Base-by-base conservation (phyloP, 306 rosid genomes). In the Fagus crenata region DNA sequence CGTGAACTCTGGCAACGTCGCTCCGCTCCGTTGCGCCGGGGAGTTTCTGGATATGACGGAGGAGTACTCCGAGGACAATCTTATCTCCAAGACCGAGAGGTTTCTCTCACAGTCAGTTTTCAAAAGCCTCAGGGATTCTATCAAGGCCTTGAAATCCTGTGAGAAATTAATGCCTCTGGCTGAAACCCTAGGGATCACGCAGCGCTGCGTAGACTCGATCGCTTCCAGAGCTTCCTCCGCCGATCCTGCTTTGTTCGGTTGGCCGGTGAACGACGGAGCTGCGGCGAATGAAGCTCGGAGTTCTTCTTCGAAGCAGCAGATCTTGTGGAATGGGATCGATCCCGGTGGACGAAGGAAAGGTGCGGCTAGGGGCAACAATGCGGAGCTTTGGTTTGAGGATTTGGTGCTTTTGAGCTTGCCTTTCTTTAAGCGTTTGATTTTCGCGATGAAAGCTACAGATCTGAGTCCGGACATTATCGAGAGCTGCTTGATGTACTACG, bases 41-140 rank as follows among this genome's bases (percentile, higher is more conserved):
- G 98, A 95, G 85, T 89, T 86, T 74, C 85, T 95, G 36, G 97
- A 95, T 4, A 95, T 95, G 99, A 91, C 99, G 1, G 97, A 95
- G 55, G 90, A 91, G 15, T 96, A 84, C 80, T 87, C 93, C 1
- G 99, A 88, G 53, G 98, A 90, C 75, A 96, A 96, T 70, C 96
- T 96, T 64, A 82, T 96, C 17, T 92, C 97, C 41, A 96, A 96
- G 71, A 86, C 97, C 1, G 99, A 89, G 80, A 76, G 88, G 76
- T 91, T 85, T 39, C 77, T 96, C 40, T 91, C 97, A 0, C 93
- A 89, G 40, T 67, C 78, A 3, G 96, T 89, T 49, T 86, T 91
- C 72, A 92, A 87, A 40, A 91, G 89, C 87, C 81, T 92, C 81
- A 90, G 74, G 49, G 97, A 96, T 70, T 89, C 97, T 1, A 64